phyloP scores from a whole-genome alignment of 305 asterid genomes.

The Fraxinus baroniana region DNA sequence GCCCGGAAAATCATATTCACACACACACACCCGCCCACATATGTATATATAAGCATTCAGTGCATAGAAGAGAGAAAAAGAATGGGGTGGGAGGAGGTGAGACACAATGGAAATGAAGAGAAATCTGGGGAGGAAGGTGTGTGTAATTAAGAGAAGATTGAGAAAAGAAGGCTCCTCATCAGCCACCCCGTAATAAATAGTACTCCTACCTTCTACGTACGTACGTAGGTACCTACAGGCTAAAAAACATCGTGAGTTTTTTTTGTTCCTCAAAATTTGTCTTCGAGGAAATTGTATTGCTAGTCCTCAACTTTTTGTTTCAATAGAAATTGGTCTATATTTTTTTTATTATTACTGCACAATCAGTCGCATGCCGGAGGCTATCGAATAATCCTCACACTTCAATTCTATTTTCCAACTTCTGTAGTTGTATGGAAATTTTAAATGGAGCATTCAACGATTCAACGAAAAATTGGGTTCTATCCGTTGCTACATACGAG shows the following conservation, averaged over 20 bases:
- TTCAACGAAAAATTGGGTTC: no score
- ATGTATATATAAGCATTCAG: neutral
- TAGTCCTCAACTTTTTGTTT: neutral
- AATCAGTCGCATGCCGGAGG: neutral
- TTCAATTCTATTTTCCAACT: neutral
- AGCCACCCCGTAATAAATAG: constrained; percentile 28
- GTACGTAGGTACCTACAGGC: constrained; percentile 19
- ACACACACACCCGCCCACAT: neutral
- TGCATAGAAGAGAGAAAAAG: constrained; percentile 12
- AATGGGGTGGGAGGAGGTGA: neutral
- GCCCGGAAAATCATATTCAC: neutral
- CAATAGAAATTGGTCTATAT: neutral
- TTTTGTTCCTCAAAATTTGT: neutral
- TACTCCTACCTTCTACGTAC: constrained; percentile 18
- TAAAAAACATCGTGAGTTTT: constrained; percentile 5
- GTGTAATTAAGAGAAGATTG: constrained; percentile 43
- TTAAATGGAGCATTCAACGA: neutral
- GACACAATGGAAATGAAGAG: constrained; percentile 21
- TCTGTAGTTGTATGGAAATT: neutral
- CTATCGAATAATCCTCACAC: neutral
- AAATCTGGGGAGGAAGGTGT: constrained; percentile 43
- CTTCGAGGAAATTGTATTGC: neutral
- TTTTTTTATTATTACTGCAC: neutral
- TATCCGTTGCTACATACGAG: no score
- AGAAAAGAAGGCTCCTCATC: constrained; percentile 22